phyloP scores from a whole-genome alignment of 164 flowering plant genomes.

The Stephania japonica region DNA sequence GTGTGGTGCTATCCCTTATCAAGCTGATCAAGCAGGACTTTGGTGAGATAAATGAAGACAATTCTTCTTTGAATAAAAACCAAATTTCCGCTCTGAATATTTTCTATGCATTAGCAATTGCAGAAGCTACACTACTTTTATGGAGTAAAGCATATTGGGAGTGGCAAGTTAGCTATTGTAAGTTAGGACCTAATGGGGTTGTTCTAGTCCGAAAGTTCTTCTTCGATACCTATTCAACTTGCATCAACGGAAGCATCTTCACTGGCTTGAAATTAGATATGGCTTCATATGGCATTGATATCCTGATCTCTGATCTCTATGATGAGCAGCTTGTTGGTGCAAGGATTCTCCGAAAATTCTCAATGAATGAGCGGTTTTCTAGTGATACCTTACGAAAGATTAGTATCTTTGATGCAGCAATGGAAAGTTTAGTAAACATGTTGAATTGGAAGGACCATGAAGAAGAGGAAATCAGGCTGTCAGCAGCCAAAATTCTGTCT shows the following conservation, averaged over 20 bases:
- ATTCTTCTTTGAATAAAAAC: slow-evolving; percentile 56
- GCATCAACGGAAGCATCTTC: no score
- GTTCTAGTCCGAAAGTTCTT: slow-evolving; percentile 58
- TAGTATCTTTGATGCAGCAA: slow-evolving; percentile 48
- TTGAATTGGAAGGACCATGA: slow-evolving; percentile 78
- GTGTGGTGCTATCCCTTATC: slow-evolving; percentile 60
- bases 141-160: slow-evolving; percentile 88
- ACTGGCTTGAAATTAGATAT: no score
- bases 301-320: slow-evolving; percentile 52
- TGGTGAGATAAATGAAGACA: no score
- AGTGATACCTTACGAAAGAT: slow-evolving; percentile 74
- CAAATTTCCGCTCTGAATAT: slow-evolving; percentile 61
- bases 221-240: no score
- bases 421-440: slow-evolving; percentile 86
- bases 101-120: slow-evolving; percentile 74
- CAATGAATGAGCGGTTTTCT: slow-evolving; percentile 37
- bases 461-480: slow-evolving; percentile 71
- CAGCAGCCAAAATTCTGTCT: slow-evolving; percentile 76
- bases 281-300: no score
- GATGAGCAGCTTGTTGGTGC: slow-evolving; percentile 89
- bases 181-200: slow-evolving; percentile 52
- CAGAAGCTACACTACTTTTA: slow-evolving; percentile 79
- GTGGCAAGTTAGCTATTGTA: slow-evolving; percentile 48
- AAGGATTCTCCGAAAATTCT: slow-evolving; percentile 45
- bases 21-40: no score